These are phyloP conservation scores for Hypoxylon sp. DNA, from an alignment of 2,329 filamentous ascomycete genomes.

Conservation along the genomic window DNA sequence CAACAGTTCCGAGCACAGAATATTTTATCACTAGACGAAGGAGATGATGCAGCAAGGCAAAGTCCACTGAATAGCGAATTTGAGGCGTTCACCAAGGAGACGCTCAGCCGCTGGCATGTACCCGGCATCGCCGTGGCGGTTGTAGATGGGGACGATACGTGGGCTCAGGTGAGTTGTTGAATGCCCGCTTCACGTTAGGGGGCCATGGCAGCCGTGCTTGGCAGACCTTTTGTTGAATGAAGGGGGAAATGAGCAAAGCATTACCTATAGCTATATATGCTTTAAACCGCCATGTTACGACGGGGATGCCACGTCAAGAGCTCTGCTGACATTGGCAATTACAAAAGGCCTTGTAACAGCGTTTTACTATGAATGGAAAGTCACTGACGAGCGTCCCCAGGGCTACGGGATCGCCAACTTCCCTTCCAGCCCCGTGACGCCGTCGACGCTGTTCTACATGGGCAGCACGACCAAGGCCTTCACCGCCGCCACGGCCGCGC, in stretches of 20 bases:
- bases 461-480: slow-evolving; percentile 64
- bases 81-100: slow-evolving; percentile 12
- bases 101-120: slow-evolving; percentile 53
- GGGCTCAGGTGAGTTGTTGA: slow-evolving; percentile 47
- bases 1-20: slow-evolving; percentile 1
- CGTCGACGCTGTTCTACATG: slow-evolving; percentile 60
- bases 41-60: too few species aligned
- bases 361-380: neutral
- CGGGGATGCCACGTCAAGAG: neutral
- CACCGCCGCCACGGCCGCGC: slow-evolving; percentile 57
- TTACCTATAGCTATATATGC: neutral
- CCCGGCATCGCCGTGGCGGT: slow-evolving; percentile 59
- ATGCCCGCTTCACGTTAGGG: neutral
- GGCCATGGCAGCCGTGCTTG: neutral
- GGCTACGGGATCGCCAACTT: slow-evolving; percentile 54
- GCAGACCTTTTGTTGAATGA: neutral
- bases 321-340: neutral
- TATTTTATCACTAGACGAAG: neutral
- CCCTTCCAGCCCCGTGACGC: slow-evolving; percentile 51
- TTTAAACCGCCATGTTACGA: neutral
- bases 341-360: too few species aligned
- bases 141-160: slow-evolving; percentile 54
- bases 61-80: slow-evolving; percentile 33
- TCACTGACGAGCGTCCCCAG: slow-evolving; percentile 40
- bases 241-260: too few species aligned